These are phyloP conservation scores for Esteya vermicola DNA, from an alignment of 2,329 filamentous ascomycete genomes.

Conservation along the genomic window DNA sequence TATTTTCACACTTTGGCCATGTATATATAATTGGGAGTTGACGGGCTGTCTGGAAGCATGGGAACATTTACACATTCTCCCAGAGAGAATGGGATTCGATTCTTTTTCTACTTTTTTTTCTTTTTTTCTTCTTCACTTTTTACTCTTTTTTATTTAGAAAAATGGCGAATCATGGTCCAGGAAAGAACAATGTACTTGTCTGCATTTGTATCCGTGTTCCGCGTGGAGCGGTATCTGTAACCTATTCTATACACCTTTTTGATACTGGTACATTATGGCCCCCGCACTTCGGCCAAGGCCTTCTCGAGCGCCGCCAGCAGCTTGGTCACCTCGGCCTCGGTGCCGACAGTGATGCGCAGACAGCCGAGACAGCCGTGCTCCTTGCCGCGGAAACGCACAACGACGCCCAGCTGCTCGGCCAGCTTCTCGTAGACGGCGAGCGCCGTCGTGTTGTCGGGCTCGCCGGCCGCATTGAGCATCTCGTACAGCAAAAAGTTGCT, in stretches of 20 bases:
- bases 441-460: conserved; percentile 67
- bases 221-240: conserved; percentile 47
- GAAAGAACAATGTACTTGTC: too few relatives aligned
- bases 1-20: too few relatives aligned
- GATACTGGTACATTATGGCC: conserved; percentile 21
- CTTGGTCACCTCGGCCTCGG: conserved; percentile 67
- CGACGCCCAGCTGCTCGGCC: conserved; percentile 76
- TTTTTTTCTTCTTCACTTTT: too few relatives aligned
- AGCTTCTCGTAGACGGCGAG: conserved; percentile 69
- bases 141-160: too few relatives aligned
- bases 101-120: too few relatives aligned
- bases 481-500: conserved; percentile 89
- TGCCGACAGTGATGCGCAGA: conserved; percentile 83
- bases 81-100: too few relatives aligned
- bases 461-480: conserved; percentile 58
- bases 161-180: too few relatives aligned
- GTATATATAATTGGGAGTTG: too few relatives aligned
- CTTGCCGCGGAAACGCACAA: conserved; percentile 86
- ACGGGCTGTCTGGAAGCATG: too few relatives aligned
- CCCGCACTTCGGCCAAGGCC: conserved; percentile 31
- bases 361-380: conserved; percentile 84
- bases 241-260: conserved; percentile 14
- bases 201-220: too few relatives aligned
- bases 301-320: conserved; percentile 56
- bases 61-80: too few relatives aligned